Base-by-base conservation (phyloP, 345 rosid species). In the Gossypioides kirkii region DNA sequence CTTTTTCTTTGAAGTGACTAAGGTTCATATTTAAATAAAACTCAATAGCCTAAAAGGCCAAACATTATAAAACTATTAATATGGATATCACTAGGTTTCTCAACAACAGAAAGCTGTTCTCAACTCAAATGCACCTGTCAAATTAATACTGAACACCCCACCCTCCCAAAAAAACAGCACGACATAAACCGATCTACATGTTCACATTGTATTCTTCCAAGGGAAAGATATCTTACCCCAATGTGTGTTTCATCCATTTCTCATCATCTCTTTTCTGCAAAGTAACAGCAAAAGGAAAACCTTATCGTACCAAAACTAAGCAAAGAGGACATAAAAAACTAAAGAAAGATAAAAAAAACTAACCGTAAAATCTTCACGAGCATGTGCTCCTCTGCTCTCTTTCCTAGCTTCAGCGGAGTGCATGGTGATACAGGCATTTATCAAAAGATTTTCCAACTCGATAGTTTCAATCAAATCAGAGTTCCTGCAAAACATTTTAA, bases 321-420 rank as follows among this genome's bases (percentile, higher is more conserved):
- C 1, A 22, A 69, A 70, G 8, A 22, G 38, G n/a, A 17, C 61
- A 46, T 13, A 11, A 25, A 23, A 52, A 74, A 55, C 23, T 23
- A 7, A 65, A 41, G 4, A 14, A 64, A 78, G 77, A 60, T 2
- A 12, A 70, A 14, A 32, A 28, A 73, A 78, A 79, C 92, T 71
- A 66, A 95, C 99, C 75, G 92, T 87, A 77, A 88, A 95, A 82
- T 95, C 99, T 91, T 95, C 99, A 56, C 99, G 97, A 53, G 97
- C 97, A 88, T 95, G 99, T 61, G 99, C 99, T 72, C 99, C 99
- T 87, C 99, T 87, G 87, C 99, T 95, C 83, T 95, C 99, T 80
- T 93, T 95, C 81, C 99, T 80, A 41, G 99, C 96, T 85, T 95
- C 99, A 13, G 98, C 99, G 81, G 99, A 95, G 78, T 92, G 97